Conservation (phyloP, 2,329 filamentous ascomycete genomes). For the Pseudogymnoascus verrucosus region DNA sequence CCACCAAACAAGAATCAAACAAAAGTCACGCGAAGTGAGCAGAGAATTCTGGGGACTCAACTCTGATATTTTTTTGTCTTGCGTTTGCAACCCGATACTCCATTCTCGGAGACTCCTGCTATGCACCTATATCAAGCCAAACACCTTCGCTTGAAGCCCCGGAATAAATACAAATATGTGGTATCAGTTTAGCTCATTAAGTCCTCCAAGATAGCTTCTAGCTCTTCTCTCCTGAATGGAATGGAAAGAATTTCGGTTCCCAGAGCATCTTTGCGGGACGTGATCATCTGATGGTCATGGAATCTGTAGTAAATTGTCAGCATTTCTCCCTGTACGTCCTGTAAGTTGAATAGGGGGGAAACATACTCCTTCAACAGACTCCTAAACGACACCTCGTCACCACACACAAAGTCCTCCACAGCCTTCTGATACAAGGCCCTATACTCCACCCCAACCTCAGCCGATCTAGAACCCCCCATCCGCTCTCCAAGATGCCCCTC, state of each 20-base stretch:
- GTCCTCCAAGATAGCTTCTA: constrained; percentile 84
- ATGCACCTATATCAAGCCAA: neutral
- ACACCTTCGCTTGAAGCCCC: neutral
- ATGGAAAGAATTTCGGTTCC: constrained; percentile 81
- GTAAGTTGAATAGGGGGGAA: neutral
- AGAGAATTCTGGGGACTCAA: neutral
- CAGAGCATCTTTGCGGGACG: constrained; percentile 73
- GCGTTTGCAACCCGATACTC: neutral
- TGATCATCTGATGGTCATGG: constrained; percentile 96
- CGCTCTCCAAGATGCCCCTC: constrained; percentile 20
- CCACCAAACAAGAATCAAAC: neutral
- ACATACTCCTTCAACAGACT: constrained; percentile 84
- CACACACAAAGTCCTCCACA: constrained; percentile 93
- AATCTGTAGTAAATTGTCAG: constrained; percentile 49
- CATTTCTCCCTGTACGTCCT: neutral
- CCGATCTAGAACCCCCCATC: constrained; percentile 12
- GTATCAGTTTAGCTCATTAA: constrained; percentile 28
- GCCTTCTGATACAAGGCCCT: constrained; percentile 89
- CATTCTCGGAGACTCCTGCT: neutral
- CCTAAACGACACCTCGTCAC: constrained; percentile 90
- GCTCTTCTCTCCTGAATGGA: constrained; percentile 78
- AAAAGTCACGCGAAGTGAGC: neutral
- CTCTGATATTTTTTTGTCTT: neutral
- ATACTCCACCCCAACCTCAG: constrained; percentile 70
- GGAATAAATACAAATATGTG: neutral